Evolutionary conservation across 1,139 yeast species (phyloP).

Genomic region (Debaryomyces sp.): DNA sequence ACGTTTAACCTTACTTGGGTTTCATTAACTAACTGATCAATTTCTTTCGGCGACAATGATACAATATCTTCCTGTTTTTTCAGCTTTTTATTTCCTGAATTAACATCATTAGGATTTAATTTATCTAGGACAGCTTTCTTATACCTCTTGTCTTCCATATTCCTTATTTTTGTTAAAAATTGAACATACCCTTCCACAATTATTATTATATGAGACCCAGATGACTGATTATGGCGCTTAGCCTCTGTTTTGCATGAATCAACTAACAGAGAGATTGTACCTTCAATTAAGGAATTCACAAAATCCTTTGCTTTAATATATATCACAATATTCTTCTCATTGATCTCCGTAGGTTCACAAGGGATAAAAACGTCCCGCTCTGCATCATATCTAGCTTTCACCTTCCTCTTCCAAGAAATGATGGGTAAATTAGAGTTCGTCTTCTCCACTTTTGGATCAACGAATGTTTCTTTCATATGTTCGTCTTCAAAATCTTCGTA

Average conservation of each 20-base stretch:
- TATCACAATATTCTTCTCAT: conserved; percentile 48
- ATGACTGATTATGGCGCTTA: conserved; percentile 9
- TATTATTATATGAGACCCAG: conserved; percentile 33
- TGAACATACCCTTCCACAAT: conserved; percentile 54
- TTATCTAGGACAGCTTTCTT: conserved; percentile 39
- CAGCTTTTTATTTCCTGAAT: conserved; percentile 5
- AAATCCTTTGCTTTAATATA: conserved; percentile 52
- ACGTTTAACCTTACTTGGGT: conserved; percentile 36
- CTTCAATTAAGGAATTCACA: conserved; percentile 33
- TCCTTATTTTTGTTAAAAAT: conserved; percentile 44
- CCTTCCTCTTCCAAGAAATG: conserved; percentile 39
- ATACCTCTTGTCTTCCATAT: conserved; percentile 49
- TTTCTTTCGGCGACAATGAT: conserved; percentile 38
- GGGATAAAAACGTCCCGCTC: conserved; percentile 58
- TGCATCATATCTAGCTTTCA: conserved; percentile 45
- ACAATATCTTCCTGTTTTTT: conserved; percentile 13
- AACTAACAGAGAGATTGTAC: conserved; percentile 14
- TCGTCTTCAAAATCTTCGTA: conserved; percentile 16
- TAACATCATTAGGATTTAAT: conserved; percentile 14
- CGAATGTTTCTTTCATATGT: conserved; percentile 15
- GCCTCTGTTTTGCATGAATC: conserved; percentile 4
- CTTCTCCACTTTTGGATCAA: conserved; percentile 15
- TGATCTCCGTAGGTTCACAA: conserved; percentile 35
- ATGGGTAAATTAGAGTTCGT: conserved; percentile 24
- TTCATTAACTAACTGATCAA: conserved; percentile 31